phyloP scores from a whole-genome alignment of 2,329 filamentous ascomycete genomes.

The Cytospora leucostoma region DNA sequence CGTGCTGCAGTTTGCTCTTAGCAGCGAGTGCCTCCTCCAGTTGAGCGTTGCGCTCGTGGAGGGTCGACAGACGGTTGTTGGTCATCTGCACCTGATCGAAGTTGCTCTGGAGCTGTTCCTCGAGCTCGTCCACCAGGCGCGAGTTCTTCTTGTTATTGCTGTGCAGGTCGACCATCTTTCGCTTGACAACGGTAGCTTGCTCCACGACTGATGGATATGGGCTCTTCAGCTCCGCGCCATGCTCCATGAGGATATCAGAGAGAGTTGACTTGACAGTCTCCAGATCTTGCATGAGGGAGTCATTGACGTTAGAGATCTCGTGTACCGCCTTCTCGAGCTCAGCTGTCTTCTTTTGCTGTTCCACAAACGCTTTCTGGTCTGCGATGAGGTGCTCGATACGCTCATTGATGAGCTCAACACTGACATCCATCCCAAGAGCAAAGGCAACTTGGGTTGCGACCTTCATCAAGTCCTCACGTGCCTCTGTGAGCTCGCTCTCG shows the following conservation, averaged over 20 bases:
- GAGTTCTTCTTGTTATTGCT: conserved; percentile 85
- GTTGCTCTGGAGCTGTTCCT: conserved; percentile 92
- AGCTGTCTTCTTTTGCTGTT: conserved; percentile 59
- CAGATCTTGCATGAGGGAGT: conserved; percentile 62
- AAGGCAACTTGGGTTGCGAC: conserved; percentile 64
- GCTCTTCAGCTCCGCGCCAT: conserved; percentile 46
- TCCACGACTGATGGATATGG: conserved; percentile 53
- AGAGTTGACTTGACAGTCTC: conserved; percentile 60
- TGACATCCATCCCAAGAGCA: conserved; percentile 62
- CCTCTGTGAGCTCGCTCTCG: conserved; percentile 63
- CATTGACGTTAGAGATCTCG: conserved; percentile 60
- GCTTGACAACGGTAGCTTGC: conserved; percentile 63
- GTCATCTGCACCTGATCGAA: conserved; percentile 89
- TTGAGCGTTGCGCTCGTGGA: conserved; percentile 74
- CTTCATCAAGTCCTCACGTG: conserved; percentile 66
- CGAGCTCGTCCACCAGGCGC: conserved; percentile 88
- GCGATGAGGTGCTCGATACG: conserved; percentile 59
- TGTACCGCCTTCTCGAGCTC: conserved; percentile 58
- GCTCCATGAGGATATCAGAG: conserved; percentile 54
- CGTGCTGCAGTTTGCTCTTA: conserved; percentile 63
- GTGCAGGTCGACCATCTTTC: conserved; percentile 64
- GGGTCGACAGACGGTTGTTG: conserved; percentile 81
- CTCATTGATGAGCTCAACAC: conserved; percentile 67
- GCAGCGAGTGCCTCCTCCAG: conserved; percentile 76
- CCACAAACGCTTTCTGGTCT: conserved; percentile 59